phyloP scores from a whole-genome alignment of 768 basidiomycete species.

The Rhodotorula sphaerocarpa region DNA sequence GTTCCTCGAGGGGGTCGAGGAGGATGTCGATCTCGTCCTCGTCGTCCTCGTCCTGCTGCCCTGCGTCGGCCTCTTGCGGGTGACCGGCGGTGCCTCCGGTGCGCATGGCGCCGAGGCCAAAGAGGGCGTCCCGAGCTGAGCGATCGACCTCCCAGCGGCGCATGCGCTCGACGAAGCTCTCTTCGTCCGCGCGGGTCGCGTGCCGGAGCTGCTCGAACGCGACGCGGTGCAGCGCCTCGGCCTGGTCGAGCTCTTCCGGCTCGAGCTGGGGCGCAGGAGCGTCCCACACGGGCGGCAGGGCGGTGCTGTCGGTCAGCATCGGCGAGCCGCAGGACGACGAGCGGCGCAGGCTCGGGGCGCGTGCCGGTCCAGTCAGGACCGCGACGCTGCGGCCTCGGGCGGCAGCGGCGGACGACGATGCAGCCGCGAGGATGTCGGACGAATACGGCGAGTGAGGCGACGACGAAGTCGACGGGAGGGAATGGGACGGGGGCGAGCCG shows the following conservation, averaged over 20 bases:
- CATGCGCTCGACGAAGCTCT: slow-evolving; percentile 29
- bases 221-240: slow-evolving; percentile 16
- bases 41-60: background rate
- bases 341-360: background rate
- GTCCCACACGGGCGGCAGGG: too few species aligned
- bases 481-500: background rate
- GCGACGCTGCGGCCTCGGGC: background rate
- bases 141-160: slow-evolving; percentile 20
- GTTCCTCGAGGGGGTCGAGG: slow-evolving; percentile 3
- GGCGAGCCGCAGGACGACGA: slow-evolving; percentile 5
- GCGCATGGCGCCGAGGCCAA: background rate
- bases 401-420: background rate
- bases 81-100: background rate
- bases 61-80: background rate
- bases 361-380: slow-evolving; percentile 1
- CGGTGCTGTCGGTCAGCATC: slow-evolving; percentile 3
- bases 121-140: too few species aligned
- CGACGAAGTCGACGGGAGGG: slow-evolving; percentile 3
- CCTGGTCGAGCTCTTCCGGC: background rate
- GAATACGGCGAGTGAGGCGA: slow-evolving; percentile 2
- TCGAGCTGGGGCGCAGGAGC: background rate
- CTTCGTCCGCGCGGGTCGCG: slow-evolving; percentile 11
- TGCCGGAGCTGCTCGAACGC: slow-evolving; percentile 28
- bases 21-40: slow-evolving; percentile 19
- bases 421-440: background rate